phyloP scores from a whole-genome alignment of 306 rosid genomes.

The Dryas drummondii region DNA sequence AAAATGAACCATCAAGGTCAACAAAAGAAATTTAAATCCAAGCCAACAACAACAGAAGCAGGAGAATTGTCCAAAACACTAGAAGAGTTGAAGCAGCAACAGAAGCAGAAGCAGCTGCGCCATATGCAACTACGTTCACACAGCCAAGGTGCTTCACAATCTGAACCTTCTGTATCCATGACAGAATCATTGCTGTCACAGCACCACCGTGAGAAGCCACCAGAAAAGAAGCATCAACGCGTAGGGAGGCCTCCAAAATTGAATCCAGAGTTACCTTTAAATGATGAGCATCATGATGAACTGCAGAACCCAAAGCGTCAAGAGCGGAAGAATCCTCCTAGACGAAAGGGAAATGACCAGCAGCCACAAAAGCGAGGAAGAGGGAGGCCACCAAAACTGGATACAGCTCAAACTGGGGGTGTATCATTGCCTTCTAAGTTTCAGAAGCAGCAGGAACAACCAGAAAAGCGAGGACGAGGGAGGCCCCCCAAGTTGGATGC shows the following conservation, averaged over 20 bases:
- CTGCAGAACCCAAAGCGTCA: background rate
- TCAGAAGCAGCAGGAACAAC: slow-evolving; percentile 1
- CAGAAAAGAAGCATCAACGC: slow-evolving; percentile 1
- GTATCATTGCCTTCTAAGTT: background rate
- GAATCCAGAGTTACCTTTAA: background rate
- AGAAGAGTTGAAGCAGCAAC: background rate
- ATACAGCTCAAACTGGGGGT: background rate
- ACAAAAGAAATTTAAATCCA: background rate
- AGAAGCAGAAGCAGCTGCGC: background rate
- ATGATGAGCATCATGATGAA: background rate
- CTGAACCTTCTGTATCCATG: background rate
- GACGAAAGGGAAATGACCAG: background rate
- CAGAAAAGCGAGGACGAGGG: background rate
- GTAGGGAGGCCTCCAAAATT: background rate
- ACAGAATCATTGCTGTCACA: background rate
- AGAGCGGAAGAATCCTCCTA: background rate
- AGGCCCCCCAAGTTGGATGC: background rate
- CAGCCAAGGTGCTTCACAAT: background rate
- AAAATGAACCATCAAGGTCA: background rate
- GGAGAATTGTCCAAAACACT: background rate
- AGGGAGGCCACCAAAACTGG: slow-evolving; percentile 3
- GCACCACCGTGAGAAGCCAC: background rate
- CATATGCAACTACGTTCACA: background rate
- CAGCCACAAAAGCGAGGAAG: background rate
- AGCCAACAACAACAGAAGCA: background rate